These are phyloP conservation scores for Aureobasidium sp. DNA, from an alignment of 2,329 filamentous ascomycete genomes.

Conservation along the genomic window DNA sequence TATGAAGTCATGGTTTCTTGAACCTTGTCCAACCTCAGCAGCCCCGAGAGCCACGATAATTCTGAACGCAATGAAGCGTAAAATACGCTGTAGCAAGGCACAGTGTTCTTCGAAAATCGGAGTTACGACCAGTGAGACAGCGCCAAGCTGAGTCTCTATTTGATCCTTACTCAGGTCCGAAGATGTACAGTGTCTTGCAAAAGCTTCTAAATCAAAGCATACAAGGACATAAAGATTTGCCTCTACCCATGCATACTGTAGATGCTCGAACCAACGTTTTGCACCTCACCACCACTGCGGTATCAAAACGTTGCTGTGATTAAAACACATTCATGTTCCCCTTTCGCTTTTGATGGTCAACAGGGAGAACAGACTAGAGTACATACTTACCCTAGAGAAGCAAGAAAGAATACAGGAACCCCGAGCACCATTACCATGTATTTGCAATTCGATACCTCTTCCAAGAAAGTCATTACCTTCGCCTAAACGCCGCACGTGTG, in stretches of 20 bases:
- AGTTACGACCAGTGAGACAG: too few species aligned
- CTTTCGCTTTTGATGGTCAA: neutral
- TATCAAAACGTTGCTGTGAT: neutral
- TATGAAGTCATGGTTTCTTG: slow-evolving; percentile 13
- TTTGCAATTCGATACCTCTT: slow-evolving; percentile 11
- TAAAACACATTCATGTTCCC: neutral
- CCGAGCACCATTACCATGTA: neutral
- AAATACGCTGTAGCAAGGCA: too few species aligned
- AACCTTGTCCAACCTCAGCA: slow-evolving; percentile 4
- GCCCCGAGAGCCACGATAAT: neutral
- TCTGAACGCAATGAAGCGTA: too few species aligned
- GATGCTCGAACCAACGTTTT: too few species aligned
- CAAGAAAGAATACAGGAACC: neutral
- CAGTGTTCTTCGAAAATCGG: too few species aligned
- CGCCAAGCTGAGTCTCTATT: too few species aligned
- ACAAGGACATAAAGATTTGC: too few species aligned
- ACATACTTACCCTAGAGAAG: slow-evolving; percentile 10
- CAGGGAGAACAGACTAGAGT: slow-evolving; percentile 3
- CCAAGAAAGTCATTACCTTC: neutral
- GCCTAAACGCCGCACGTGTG: slow-evolving; percentile 8
- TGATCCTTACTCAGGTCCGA: too few species aligned
- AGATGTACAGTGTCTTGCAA: too few species aligned
- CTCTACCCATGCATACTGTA: too few species aligned
- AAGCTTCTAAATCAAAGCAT: too few species aligned
- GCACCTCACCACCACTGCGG: too few species aligned